phyloP scores from a whole-genome alignment of 495 filamentous ascomycete species.

The Trichoderma asperelloides region DNA sequence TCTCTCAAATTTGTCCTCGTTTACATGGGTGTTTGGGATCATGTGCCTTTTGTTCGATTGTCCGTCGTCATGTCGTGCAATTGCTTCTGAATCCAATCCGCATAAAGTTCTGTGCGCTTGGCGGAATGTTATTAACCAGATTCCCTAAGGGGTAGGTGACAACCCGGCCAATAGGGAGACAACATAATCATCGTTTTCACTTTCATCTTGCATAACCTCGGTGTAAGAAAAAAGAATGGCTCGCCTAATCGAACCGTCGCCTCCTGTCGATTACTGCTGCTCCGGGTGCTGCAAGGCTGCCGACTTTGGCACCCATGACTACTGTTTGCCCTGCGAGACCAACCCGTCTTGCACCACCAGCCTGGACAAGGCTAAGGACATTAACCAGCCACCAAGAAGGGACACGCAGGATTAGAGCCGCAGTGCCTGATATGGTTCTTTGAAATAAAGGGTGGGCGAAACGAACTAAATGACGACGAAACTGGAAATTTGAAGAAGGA shows the following conservation, averaged over 20 bases:
- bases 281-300: slow-evolving; percentile 2
- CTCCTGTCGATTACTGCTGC: slow-evolving; percentile 6
- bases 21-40: not conserved
- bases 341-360: slow-evolving; percentile 6
- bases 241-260: not conserved
- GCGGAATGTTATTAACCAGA: not conserved
- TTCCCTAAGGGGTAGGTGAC: slow-evolving; percentile 4
- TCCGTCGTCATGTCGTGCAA: not conserved
- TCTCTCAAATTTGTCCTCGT: not conserved
- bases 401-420: not conserved
- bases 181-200: not conserved
- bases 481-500: not conserved
- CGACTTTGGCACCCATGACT: slow-evolving; percentile 9
- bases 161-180: not conserved
- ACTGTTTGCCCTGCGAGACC: slow-evolving; percentile 4
- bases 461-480: not conserved
- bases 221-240: not conserved
- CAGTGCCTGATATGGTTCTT: not conserved
- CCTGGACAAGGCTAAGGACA: not conserved
- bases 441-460: not conserved
- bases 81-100: not conserved
- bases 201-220: not conserved
- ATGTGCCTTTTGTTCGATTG: not conserved
- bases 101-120: not conserved
- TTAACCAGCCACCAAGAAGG: not conserved